Evolutionary conservation across 108 stramenopile genomes (phyloP), one percentile per base, ranked within the genome.

Genomic region (Epithemia pelagica): DNA sequence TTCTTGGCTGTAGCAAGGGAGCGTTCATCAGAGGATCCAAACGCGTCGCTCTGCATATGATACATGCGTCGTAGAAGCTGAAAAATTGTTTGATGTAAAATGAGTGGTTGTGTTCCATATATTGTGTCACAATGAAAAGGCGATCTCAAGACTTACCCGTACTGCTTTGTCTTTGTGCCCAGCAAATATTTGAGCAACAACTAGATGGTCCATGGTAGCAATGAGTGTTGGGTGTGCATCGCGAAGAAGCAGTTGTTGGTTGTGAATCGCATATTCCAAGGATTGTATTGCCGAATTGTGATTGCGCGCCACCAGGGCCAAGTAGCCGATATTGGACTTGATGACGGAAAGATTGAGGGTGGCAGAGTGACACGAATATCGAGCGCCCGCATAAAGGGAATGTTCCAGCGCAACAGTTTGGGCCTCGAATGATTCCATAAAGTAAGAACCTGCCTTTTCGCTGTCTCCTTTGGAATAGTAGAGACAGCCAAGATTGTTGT

Each of bases 131-230:
- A n/a, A n/a, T n/a, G 24, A 61, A 56, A 58, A 64, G 25, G 0
- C 15, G 28, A 46, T 2, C 37, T 19, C 30, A 20, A 70, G 33
- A 54, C 59, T 0, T 69, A 80, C 71, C 72, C 63, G 66, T 24
- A 75, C 30, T 18, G 78, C 75, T 54, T 72, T 76, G 20, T 74
- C 65, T 29, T 71, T 68, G 18, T 70, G 57, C 29, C 78, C 82
- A 32, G 54, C 58, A 19, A 78, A 37, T 23, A 77, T 68, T 65
- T 84, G 76, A 0, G 76, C 72, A 32, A 73, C 59, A 15, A 74
- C 83, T 28, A 84, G 62, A 51, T 80, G 74, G 24, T 84, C 83
- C 78, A 84, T 84, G 15, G 79, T 77, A 2, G 78, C 69, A 31
- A 79, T 58, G n/a, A 77, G 21, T 10, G 76, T 75, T 20, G 63